phyloP scores from a whole-genome alignment of 2,329 filamentous ascomycete genomes.

The Alternaria arbusti region DNA sequence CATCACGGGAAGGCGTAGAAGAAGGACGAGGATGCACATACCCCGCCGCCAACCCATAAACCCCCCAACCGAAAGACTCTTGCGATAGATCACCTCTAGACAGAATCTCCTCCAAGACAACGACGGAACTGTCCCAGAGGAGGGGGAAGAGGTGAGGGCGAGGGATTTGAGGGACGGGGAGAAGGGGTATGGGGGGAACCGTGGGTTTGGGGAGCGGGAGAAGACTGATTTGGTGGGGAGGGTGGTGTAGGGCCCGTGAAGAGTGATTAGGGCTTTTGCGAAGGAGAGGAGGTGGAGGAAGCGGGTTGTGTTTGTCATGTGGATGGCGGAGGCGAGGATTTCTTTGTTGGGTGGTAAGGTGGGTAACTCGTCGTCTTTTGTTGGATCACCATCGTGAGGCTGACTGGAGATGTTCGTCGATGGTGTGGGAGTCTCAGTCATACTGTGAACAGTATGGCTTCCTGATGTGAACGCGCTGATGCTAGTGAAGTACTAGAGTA shows the following conservation, averaged over 20 bases:
- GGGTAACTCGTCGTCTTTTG: background rate
- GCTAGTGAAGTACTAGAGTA: rapidly evolving
- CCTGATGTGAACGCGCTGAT: background rate
- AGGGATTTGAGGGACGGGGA: constrained; percentile 6
- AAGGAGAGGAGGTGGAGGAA: constrained; percentile 19
- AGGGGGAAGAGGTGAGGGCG: constrained; percentile 17
- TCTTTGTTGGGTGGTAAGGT: background rate
- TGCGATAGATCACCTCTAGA: constrained; percentile 10
- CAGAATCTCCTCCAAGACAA: constrained; percentile 18
- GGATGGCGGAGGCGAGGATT: background rate
- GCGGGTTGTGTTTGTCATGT: background rate
- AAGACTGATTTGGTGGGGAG: constrained; percentile 12
- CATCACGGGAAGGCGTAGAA: too few relatives aligned
- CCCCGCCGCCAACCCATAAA: constrained; percentile 24
- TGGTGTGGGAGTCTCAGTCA: background rate
- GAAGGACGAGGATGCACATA: constrained; percentile 13
- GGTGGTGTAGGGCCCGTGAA: constrained; percentile 20
- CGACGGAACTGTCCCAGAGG: constrained; percentile 18
- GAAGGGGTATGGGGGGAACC: background rate
- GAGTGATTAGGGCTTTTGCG: constrained; percentile 6
- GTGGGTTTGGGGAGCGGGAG: background rate
- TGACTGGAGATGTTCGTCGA: background rate
- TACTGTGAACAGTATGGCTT: background rate
- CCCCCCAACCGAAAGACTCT: constrained; percentile 27
- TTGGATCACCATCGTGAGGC: background rate